phyloP scores from a whole-genome alignment of 2,329 filamentous ascomycete species.

The Microcyclospora tardicrescens region DNA sequence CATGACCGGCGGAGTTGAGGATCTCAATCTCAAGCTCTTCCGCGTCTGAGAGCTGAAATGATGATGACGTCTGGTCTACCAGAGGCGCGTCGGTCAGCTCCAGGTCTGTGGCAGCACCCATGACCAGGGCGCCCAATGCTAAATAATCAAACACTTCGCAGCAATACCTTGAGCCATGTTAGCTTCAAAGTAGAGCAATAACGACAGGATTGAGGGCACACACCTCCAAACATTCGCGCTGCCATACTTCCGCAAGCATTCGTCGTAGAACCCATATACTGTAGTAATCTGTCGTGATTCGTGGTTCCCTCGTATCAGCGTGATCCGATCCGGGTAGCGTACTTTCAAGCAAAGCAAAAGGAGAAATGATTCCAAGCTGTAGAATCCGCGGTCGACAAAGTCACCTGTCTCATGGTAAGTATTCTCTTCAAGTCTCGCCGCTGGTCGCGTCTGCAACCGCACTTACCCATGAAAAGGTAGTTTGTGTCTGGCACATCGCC shows the following conservation, averaged over 20 bases:
- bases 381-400: slow-evolving; percentile 96
- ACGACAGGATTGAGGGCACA: not conserved
- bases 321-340: slow-evolving; percentile 93
- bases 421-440: not conserved
- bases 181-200: not conserved
- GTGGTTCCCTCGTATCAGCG: slow-evolving; percentile 65
- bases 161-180: slow-evolving; percentile 45
- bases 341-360: slow-evolving; percentile 94
- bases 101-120: slow-evolving; percentile 62
- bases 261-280: slow-evolving; percentile 96
- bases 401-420: slow-evolving; percentile 47
- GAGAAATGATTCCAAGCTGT: slow-evolving; percentile 92
- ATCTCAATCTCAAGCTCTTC: slow-evolving; percentile 87
- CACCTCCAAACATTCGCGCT: slow-evolving; percentile 90
- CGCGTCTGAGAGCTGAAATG: slow-evolving; percentile 37
- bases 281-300: slow-evolving; percentile 95
- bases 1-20: slow-evolving; percentile 66
- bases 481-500: slow-evolving; percentile 92
- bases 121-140: slow-evolving; percentile 73
- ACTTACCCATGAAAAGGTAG: slow-evolving; percentile 84
- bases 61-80: slow-evolving; percentile 25
- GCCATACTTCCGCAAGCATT: slow-evolving; percentile 90
- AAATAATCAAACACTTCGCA: slow-evolving; percentile 98
- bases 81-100: slow-evolving; percentile 46
- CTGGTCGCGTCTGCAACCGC: not conserved